Evolutionary conservation across 1,139 yeast genomes (phyloP).

Genomic region (Wickerhamomyces sp.): DNA sequence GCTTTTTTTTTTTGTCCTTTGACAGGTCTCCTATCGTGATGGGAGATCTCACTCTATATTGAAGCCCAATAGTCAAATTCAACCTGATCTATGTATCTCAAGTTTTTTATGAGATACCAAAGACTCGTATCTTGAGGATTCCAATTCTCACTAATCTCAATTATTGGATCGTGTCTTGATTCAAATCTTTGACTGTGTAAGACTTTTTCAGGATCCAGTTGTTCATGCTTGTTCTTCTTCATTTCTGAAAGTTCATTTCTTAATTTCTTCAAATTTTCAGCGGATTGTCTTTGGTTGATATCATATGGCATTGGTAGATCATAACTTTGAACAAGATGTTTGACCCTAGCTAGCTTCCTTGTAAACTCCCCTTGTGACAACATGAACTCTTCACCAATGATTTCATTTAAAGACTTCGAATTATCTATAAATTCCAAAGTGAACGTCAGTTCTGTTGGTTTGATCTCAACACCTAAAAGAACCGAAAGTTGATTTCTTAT

Average conservation of each 20-base stretch:
- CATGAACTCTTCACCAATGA: constrained; percentile 3
- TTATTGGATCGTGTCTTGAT: constrained; percentile 18
- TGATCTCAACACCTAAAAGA: constrained; percentile 13
- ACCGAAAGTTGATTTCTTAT: constrained; percentile 10
- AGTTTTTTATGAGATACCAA: constrained; percentile 16
- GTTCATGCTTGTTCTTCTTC: neutral
- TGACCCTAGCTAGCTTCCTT: constrained; percentile 12
- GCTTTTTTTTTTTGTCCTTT: neutral
- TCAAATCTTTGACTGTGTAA: constrained; percentile 14
- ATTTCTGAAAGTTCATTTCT: constrained; percentile 6
- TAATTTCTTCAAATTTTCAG: constrained; percentile 8
- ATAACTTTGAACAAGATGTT: constrained; percentile 7
- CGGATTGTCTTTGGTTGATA: constrained; percentile 15
- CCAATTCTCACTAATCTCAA: constrained; percentile 19
- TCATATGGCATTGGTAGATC: constrained; percentile 11
- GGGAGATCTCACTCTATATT: neutral
- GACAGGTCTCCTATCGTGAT: no score
- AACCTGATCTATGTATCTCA: constrained; percentile 8
- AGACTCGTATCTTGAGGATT: constrained; percentile 12
- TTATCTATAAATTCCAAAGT: constrained; percentile 8
- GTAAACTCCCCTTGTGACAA: constrained; percentile 14
- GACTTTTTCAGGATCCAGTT: constrained; percentile 6
- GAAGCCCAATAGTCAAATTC: constrained; percentile 2
- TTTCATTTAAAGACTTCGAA: constrained; percentile 8
- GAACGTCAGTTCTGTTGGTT: constrained; percentile 5